These are phyloP conservation scores for Torrubiellomyces zombiae DNA, from an alignment of 2,329 filamentous ascomycete genomes.

Conservation along the genomic window DNA sequence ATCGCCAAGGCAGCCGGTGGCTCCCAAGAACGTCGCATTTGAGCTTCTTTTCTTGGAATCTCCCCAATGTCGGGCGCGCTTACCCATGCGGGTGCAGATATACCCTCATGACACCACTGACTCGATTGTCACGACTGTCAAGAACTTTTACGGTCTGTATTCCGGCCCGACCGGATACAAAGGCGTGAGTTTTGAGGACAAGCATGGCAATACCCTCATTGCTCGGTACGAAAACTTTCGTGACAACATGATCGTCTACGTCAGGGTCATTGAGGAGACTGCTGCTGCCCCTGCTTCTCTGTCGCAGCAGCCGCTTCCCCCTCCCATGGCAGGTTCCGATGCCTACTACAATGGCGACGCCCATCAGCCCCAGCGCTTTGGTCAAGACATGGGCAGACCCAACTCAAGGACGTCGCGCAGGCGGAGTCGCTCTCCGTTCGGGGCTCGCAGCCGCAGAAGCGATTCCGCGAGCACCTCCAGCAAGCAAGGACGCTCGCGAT, in stretches of 20 bases:
- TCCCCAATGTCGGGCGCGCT: constrained; percentile 52
- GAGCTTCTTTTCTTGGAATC: constrained; percentile 55
- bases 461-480: constrained; percentile 45
- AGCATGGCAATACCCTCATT: constrained; percentile 77
- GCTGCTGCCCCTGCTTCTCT: constrained; percentile 28
- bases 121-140: constrained; percentile 94
- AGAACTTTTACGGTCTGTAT: constrained; percentile 97
- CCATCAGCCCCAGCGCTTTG: constrained; percentile 32
- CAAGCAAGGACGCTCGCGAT: constrained; percentile 54
- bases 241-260: constrained; percentile 85
- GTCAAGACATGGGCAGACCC: constrained; percentile 48
- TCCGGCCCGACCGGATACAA: constrained; percentile 51
- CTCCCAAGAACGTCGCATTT: constrained; percentile 63
- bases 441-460: constrained; percentile 57
- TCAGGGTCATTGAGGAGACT: constrained; percentile 59
- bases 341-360: constrained; percentile 36
- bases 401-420: constrained; percentile 54
- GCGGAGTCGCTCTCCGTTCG: constrained; percentile 62
- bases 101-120: constrained; percentile 93
- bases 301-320: constrained; percentile 33
- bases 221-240: constrained; percentile 91
- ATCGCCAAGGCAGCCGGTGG: constrained; percentile 29
- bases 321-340: constrained; percentile 26
- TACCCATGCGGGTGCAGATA: constrained; percentile 80
- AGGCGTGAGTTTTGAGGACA: constrained; percentile 91